Percentiles rank a stretch among this genome's conserved stretches.
These are phyloP conservation scores for Apiospora koreana DNA, from an alignment of 2,329 filamentous ascomycete genomes.

Conservation along the genomic window DNA sequence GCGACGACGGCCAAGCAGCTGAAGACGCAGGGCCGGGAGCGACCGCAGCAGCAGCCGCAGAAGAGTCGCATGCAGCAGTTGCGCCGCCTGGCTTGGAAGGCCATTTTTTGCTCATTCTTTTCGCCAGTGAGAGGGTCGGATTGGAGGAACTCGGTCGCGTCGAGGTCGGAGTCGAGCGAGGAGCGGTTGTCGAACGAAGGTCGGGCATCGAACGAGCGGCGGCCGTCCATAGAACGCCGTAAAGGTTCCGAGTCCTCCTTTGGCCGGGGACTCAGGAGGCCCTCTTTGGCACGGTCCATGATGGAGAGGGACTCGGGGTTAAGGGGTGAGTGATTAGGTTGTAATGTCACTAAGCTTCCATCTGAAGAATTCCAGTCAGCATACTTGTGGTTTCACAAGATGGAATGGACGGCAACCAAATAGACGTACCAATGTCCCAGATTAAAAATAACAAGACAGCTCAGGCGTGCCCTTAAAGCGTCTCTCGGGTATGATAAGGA, in stretches of 20 bases:
- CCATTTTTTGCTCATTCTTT: slow-evolving; percentile 20
- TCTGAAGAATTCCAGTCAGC: neutral
- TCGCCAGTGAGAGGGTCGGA: slow-evolving; percentile 32
- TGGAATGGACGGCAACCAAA: neutral
- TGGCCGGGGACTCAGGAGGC: slow-evolving; percentile 31
- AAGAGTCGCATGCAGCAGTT: slow-evolving; percentile 26
- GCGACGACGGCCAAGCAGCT: slow-evolving; percentile 32
- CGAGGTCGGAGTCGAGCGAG: slow-evolving; percentile 35
- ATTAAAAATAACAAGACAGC: neutral
- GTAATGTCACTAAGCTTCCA: neutral
- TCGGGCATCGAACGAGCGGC: slow-evolving; percentile 31
- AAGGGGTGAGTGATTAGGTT: neutral
- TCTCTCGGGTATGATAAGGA: neutral
- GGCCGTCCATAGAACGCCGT: neutral
- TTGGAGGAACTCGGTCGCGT: slow-evolving; percentile 41
- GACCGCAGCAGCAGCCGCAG: slow-evolving; percentile 27
- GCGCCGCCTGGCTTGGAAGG: slow-evolving; percentile 23
- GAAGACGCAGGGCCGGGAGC: slow-evolving; percentile 38
- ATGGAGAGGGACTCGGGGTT: neutral
- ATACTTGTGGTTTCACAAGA: neutral
- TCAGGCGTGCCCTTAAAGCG: neutral
- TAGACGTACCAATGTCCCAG: neutral
- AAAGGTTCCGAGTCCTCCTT: slow-evolving; percentile 23
- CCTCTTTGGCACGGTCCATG: slow-evolving; percentile 17
- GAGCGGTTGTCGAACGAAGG: slow-evolving; percentile 25